A percentile compares a stretch with the other conserved stretches of the same genome.
These are phyloP conservation scores for Elongisporangium prolatum DNA, from an alignment of 352 stramenopile species.

Conservation along the genomic window DNA sequence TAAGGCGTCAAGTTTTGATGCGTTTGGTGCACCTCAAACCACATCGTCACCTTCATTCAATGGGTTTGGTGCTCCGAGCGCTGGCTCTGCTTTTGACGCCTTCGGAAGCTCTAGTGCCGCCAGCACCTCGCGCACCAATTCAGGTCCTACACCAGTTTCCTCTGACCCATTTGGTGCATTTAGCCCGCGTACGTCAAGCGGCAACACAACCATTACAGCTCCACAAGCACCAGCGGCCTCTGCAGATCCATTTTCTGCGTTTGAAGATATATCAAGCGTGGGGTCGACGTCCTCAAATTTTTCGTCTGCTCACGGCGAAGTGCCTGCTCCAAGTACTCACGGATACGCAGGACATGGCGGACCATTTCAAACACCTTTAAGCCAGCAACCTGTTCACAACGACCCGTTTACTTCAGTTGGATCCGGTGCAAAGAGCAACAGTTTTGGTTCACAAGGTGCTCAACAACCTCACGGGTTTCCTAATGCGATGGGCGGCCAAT, in stretches of 20 bases:
- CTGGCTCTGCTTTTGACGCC: conserved; percentile 17
- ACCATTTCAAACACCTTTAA: background rate
- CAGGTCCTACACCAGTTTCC: conserved; percentile 4
- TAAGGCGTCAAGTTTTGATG: conserved; percentile 23
- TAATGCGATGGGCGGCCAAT: conserved; percentile 6
- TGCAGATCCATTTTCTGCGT: conserved; percentile 59
- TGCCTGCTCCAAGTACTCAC: background rate
- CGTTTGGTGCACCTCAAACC: conserved; percentile 19
- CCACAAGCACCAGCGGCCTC: conserved; percentile 9
- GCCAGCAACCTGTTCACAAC: conserved; percentile 14
- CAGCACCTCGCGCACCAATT: conserved; percentile 23
- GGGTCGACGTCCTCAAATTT: background rate
- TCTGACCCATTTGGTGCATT: conserved; percentile 22
- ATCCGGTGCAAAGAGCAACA: conserved; percentile 17
- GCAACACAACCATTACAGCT: conserved; percentile 4
- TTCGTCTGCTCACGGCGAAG: background rate
- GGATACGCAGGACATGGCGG: background rate
- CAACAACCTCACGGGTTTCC: conserved; percentile 24
- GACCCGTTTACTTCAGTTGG: conserved; percentile 51
- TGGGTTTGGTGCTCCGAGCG: conserved; percentile 4
- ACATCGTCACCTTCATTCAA: conserved; percentile 15
- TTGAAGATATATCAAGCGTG: conserved; percentile 25
- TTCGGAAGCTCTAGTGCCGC: conserved; percentile 24
- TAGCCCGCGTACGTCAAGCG: conserved; percentile 8
- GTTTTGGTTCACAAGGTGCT: conserved; percentile 12